Conservation (phyloP, 73 alveolate species). For the Blepharisma stoltei region DNA sequence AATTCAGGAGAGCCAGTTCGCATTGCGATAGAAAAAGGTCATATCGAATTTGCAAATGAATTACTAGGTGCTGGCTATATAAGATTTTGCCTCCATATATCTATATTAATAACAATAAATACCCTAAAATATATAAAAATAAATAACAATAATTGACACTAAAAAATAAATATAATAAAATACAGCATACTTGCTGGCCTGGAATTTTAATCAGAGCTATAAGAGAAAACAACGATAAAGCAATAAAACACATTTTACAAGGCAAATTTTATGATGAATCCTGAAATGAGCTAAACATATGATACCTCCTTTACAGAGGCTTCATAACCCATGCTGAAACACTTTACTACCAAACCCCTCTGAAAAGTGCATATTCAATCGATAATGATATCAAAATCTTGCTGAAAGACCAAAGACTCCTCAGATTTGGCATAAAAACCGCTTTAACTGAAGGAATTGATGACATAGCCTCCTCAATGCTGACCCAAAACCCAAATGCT, state of each 20-base stretch:
- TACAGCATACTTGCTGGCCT: no score
- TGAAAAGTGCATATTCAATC: neutral
- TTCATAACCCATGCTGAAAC: neutral
- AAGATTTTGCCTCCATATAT: no score
- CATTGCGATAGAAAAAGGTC: slow-evolving; percentile 12
- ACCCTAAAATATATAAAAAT: no score
- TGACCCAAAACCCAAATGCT: neutral
- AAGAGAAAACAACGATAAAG: neutral
- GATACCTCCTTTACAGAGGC: neutral
- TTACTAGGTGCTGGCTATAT: neutral
- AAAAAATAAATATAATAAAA: no score
- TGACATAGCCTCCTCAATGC: slow-evolving; percentile 6
- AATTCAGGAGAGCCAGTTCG: slow-evolving; percentile 26
- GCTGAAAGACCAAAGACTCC: neutral
- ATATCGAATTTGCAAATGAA: slow-evolving; percentile 8
- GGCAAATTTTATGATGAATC: neutral
- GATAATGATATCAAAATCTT: slow-evolving; percentile 6
- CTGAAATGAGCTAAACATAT: neutral
- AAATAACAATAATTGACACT: no score
- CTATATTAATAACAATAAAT: no score
- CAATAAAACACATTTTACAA: neutral
- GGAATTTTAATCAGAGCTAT: slow-evolving; percentile 11
- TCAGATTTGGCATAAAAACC: neutral
- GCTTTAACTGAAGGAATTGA: slow-evolving; percentile 22
- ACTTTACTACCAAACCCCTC: neutral